Base-by-base conservation (phyloP, 2,329 filamentous ascomycete genomes). In the Ophiostoma tasmaniense region DNA sequence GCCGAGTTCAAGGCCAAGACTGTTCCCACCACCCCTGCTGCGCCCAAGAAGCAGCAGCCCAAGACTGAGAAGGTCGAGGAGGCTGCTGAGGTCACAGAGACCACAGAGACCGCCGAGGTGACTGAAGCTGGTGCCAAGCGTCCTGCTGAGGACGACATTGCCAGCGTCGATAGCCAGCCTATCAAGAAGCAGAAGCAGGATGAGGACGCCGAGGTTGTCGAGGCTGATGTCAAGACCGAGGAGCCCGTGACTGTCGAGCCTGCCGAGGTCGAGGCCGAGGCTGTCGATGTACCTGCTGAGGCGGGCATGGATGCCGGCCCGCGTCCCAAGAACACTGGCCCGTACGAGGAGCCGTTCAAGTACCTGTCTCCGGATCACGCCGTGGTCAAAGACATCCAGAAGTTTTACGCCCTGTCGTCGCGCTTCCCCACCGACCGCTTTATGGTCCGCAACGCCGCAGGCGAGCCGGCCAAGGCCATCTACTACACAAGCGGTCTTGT, bases 391-490 rank as follows among this genome's bases (percentile, higher is more conserved):
- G 84, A 85, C 68, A 94, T 99, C 75, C 90, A 89, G 75, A 78
- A 85, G 2, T 98, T 98, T 80, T 99, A 98, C 81, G 84, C 90
- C 67, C 83, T 98, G 72, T 93, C 92, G 0, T 78, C 87, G 0
- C 89, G 90, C 65, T 99, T 99, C 82, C 95, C 95, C 0, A 84
- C 89, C 28, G 91, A 96, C 78, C 89, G 94, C 69, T 99, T 95
- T 82, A 91, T 99, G 89, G 95, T 99, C 67, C 91, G 95, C 75
- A 99, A 99, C 80, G 91, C 91, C 33, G 85, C 89, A 71, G 95
- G 93, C 65, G 88, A 92, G 76, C 92, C 94, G 0, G 89, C 91
- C 67, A 96, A 97, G 82, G 95, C 93, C 35, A 94, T 99, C 74
- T 99, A 99, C 84, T 99, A 98, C 82, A 96, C 93, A 13, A 93